A percentile compares a stretch with the other conserved stretches of the same genome.
Conservation (phyloP, 2,329 filamentous ascomycete genomes). For the Raffaelea albimanens region DNA sequence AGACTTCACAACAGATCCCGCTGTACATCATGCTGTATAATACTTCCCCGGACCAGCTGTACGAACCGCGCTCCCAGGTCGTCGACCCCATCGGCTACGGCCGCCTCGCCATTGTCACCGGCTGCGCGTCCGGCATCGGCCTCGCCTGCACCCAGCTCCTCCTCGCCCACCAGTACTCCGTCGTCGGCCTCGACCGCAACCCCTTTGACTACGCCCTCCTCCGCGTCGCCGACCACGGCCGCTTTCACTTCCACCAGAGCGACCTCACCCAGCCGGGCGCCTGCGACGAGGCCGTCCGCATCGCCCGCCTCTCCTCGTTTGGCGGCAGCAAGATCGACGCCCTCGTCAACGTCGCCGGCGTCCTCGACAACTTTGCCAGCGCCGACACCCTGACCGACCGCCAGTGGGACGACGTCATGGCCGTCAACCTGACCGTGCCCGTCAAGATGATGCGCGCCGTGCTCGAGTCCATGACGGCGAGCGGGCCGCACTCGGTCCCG, state of each 20-base stretch:
- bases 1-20: no score
- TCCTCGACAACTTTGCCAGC: conserved; percentile 36
- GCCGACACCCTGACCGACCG: conserved; percentile 27
- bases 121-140: conserved; percentile 37
- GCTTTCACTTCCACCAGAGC: conserved; percentile 27
- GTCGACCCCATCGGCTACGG: conserved; percentile 18
- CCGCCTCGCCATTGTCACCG: conserved; percentile 37
- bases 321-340: conserved; percentile 38
- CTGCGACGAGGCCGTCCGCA: conserved; percentile 22
- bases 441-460: conserved; percentile 41
- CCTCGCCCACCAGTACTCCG: conserved; percentile 21
- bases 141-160: conserved; percentile 33
- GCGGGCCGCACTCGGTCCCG: conserved; percentile 27
- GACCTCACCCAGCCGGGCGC: conserved; percentile 20
- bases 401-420: conserved; percentile 13
- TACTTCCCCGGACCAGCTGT: conserved; percentile 16
- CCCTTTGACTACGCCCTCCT: conserved; percentile 21
- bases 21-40: conserved; percentile 22
- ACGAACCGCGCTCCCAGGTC: conserved; percentile 9
- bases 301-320: conserved; percentile 19
- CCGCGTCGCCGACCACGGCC: conserved; percentile 19
- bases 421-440: conserved; percentile 40
- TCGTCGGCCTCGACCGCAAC: conserved; percentile 13
- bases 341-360: conserved; percentile 45
- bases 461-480: conserved; percentile 29